Percentiles rank a stretch among this genome's conserved stretches.
phyloP scores from a whole-genome alignment of 2,329 filamentous ascomycete species.

The Madurella mycetomatis region DNA sequence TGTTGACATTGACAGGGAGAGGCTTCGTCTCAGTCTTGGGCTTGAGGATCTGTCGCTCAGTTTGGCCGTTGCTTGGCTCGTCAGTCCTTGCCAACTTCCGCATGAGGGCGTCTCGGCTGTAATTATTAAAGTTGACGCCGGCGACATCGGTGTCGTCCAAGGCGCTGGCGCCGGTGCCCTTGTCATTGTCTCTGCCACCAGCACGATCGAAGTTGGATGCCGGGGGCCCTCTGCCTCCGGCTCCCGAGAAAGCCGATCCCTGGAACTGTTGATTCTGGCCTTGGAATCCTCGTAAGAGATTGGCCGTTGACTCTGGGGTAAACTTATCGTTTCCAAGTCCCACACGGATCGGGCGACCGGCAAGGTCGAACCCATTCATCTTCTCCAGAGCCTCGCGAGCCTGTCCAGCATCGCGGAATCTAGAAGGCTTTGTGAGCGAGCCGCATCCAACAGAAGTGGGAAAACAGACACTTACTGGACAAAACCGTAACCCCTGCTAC shows the following conservation, averaged over 20 bases:
- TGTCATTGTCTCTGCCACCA: conserved; percentile 82
- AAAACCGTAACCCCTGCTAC: conserved; percentile 94
- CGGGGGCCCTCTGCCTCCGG: conserved; percentile 80
- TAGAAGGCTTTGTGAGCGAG: conserved; percentile 42
- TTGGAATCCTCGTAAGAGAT: conserved; percentile 86
- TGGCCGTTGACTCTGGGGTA: conserved; percentile 92
- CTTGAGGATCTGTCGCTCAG: conserved; percentile 67
- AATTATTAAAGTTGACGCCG: conserved; percentile 99
- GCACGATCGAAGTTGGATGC: conserved; percentile 87
- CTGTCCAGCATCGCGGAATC: conserved; percentile 83
- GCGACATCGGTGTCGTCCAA: conserved; percentile 96
- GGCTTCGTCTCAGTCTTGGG: conserved; percentile 76
- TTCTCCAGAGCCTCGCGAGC: conserved; percentile 94
- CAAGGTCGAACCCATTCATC: conserved; percentile 99
- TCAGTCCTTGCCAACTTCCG: conserved; percentile 95
- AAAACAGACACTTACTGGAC: conserved; percentile 71
- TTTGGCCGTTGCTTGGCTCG: conserved; percentile 60
- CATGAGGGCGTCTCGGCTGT: conserved; percentile 98
- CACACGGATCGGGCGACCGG: conserved; percentile 94
- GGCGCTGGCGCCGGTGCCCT: conserved; percentile 85
- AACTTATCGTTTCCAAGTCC: conserved; percentile 99
- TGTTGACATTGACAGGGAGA: conserved; percentile 79
- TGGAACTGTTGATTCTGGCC: conserved; percentile 74
- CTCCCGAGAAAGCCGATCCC: conserved; percentile 86
- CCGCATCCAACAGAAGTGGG: background rate